Evolutionary conservation across 2,329 filamentous ascomycete genomes (phyloP).

Genomic region (Podosphaera xanthii): DNA sequence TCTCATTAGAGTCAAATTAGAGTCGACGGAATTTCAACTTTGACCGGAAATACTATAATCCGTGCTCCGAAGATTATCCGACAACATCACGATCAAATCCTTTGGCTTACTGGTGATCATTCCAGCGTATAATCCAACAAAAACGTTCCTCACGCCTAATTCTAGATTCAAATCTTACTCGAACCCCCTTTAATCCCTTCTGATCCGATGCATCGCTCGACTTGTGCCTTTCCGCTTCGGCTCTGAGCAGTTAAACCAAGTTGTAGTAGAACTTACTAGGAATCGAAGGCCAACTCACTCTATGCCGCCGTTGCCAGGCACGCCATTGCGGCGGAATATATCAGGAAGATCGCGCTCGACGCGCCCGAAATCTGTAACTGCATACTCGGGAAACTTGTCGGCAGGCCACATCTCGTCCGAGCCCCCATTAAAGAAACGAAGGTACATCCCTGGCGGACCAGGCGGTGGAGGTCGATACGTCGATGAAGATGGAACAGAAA

Average conservation of each 20-base stretch:
- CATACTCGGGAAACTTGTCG: conserved; percentile 10
- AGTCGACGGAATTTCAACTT: too few relatives aligned
- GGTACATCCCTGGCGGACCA: conserved; percentile 69
- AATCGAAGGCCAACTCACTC: neutral
- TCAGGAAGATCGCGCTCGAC: conserved; percentile 10
- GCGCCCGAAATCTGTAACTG: conserved; percentile 11
- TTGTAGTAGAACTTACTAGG: neutral
- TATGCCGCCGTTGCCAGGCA: conserved; percentile 11
- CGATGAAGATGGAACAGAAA: conserved; percentile 44
- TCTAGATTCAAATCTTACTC: too few relatives aligned
- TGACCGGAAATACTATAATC: neutral
- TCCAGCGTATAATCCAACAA: too few relatives aligned
- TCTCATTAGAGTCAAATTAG: too few relatives aligned
- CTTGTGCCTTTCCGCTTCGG: too few relatives aligned
- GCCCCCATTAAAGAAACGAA: conserved; percentile 38
- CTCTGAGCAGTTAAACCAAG: too few relatives aligned
- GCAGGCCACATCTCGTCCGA: conserved; percentile 10
- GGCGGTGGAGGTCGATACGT: conserved; percentile 71
- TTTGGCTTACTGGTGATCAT: too few relatives aligned
- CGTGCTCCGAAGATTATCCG: neutral
- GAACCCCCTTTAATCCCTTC: too few relatives aligned
- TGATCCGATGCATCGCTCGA: too few relatives aligned
- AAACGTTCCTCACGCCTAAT: too few relatives aligned
- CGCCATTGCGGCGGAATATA: conserved; percentile 10
- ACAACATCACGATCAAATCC: neutral